Conservation (phyloP, 2,329 filamentous ascomycete genomes). For the Fusarium irregulare region DNA sequence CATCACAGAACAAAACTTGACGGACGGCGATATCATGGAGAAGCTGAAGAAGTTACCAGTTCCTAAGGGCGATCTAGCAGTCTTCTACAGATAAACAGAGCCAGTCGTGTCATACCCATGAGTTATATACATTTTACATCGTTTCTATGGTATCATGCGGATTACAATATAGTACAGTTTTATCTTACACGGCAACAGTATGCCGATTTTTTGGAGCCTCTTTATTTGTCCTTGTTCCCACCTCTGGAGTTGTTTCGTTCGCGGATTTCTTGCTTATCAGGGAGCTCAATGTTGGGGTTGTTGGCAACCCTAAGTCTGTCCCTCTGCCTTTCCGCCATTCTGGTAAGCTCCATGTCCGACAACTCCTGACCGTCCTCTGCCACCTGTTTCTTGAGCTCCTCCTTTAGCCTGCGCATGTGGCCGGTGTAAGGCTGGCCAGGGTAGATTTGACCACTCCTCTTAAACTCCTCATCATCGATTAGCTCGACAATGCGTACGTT, state of each 20-base stretch:
- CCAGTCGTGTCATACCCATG: slow-evolving; percentile 13
- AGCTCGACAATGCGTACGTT: slow-evolving; percentile 71
- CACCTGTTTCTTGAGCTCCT: slow-evolving; percentile 53
- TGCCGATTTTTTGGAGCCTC: neutral
- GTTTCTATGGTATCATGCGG: slow-evolving; percentile 46
- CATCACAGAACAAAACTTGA: slow-evolving; percentile 78
- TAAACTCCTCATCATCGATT: slow-evolving; percentile 66
- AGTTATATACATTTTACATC: slow-evolving; percentile 37
- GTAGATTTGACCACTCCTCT: slow-evolving; percentile 61
- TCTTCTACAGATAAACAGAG: slow-evolving; percentile 62
- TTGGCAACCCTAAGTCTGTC: slow-evolving; percentile 51
- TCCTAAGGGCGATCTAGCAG: slow-evolving; percentile 63
- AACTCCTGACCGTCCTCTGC: slow-evolving; percentile 46
- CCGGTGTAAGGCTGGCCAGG: slow-evolving; percentile 65
- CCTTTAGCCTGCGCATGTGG: slow-evolving; percentile 57
- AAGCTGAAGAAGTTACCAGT: slow-evolving; percentile 69
- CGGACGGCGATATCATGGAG: slow-evolving; percentile 76
- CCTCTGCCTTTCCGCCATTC: slow-evolving; percentile 32
- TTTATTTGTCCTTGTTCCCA: slow-evolving; percentile 8
- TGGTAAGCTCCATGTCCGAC: slow-evolving; percentile 46
- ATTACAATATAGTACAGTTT: slow-evolving; percentile 48
- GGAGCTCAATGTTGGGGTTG: slow-evolving; percentile 56
- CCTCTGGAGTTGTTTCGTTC: slow-evolving; percentile 34
- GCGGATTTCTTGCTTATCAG: slow-evolving; percentile 51
- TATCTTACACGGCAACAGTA: slow-evolving; percentile 34